A percentile compares a stretch with the other conserved stretches of the same genome.
phyloP scores from a whole-genome alignment of 495 filamentous ascomycete genomes.

The Hypoxylon fragiforme region DNA sequence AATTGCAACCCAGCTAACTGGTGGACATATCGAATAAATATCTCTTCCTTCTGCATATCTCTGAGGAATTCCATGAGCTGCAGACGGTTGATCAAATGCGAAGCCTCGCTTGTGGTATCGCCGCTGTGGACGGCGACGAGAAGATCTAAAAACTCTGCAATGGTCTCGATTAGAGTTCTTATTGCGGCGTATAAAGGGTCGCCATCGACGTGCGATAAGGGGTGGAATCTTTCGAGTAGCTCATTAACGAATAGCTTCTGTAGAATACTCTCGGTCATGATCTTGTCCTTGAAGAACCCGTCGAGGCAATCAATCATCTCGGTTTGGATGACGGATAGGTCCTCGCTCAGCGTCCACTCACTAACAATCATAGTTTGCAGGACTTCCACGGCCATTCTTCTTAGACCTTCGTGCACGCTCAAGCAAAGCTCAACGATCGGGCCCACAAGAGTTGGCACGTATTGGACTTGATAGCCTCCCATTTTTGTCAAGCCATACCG shows the following conservation, averaged over 20 bases:
- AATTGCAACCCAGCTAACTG: slow-evolving; percentile 82
- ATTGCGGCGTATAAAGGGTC: slow-evolving; percentile 78
- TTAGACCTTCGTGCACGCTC: slow-evolving; percentile 89
- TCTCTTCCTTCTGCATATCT: slow-evolving; percentile 96
- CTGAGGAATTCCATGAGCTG: slow-evolving; percentile 95
- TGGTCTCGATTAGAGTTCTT: slow-evolving; percentile 74
- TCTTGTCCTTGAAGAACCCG: slow-evolving; percentile 84
- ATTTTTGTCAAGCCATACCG: slow-evolving; percentile 80
- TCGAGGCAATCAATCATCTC: slow-evolving; percentile 97
- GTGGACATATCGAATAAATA: slow-evolving; percentile 95
- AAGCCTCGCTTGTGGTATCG: slow-evolving; percentile 73
- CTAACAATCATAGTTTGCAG: slow-evolving; percentile 97
- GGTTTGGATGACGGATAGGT: slow-evolving; percentile 87
- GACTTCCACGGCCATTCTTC: slow-evolving; percentile 88
- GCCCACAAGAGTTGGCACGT: slow-evolving; percentile 86
- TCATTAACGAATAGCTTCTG: slow-evolving; percentile 93
- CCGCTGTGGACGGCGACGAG: slow-evolving; percentile 89
- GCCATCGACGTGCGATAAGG: slow-evolving; percentile 63
- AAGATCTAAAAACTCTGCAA: slow-evolving; percentile 89
- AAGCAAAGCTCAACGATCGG: slow-evolving; percentile 93
- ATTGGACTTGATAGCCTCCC: slow-evolving; percentile 97
- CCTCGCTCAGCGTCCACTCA: slow-evolving; percentile 96
- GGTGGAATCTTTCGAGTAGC: slow-evolving; percentile 77
- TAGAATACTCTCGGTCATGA: slow-evolving; percentile 81
- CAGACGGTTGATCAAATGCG: slow-evolving; percentile 79